Conservation (phyloP, 805 yeast genomes). For the Saturnispora halmiae region DNA sequence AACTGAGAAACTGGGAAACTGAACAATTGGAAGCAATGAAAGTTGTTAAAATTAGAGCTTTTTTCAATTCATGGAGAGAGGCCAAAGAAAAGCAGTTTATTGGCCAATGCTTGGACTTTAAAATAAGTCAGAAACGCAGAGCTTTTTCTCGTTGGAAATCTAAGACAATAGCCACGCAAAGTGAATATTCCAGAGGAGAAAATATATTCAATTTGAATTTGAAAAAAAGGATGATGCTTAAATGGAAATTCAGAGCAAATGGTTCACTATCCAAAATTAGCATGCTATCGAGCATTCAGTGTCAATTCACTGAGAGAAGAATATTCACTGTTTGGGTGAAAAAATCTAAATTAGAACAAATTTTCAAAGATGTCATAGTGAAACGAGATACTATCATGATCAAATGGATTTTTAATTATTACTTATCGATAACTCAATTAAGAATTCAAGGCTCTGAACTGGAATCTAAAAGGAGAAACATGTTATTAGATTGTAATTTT, state of each 20-base stretch:
- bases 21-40: not conserved
- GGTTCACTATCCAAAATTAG: not conserved
- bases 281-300: not conserved
- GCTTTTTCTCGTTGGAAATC: constrained; percentile 4
- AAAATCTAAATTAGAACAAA: not conserved
- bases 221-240: not conserved
- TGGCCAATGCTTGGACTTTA: not conserved
- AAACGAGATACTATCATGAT: constrained; percentile 1
- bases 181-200: not conserved
- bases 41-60: not conserved
- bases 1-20: not conserved
- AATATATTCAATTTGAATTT: not conserved
- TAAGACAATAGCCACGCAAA: not conserved
- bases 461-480: not conserved
- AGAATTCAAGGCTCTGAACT: not conserved
- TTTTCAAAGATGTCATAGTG: not conserved
- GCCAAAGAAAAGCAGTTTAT: constrained; percentile 5
- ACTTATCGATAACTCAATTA: not conserved
- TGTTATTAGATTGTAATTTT: not conserved
- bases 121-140: not conserved
- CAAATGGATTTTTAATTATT: constrained; percentile 3
- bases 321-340: constrained; percentile 1
- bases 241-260: constrained; percentile 1
- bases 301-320: not conserved
- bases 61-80: constrained; percentile 1